Evolutionary conservation across 148 eudicot species (phyloP), one percentile per base, ranked within the genome.

Genomic region (Persicaria tinctoria): DNA sequence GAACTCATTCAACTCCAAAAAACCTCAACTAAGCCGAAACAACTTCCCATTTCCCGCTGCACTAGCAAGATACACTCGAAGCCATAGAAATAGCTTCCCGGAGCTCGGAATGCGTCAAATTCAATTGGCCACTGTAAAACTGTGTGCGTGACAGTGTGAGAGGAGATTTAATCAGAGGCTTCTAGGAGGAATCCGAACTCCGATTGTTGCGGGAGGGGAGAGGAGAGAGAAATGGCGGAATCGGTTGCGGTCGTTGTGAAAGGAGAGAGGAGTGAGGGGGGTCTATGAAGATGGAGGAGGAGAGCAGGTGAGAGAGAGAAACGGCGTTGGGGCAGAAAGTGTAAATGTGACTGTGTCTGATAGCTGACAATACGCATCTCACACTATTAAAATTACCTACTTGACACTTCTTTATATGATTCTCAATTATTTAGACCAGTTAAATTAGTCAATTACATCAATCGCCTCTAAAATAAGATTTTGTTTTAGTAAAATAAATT

Each of bases 261-360:
- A n/a, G 23, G 16, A n/a, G 8, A 14, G 62, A 17, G 62, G 62
- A 32, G 41, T 32, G 41, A 32, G 2, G 41, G 41, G 2, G 59
- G 59, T 50, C 11, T 23, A 27, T n/a, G 27, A 18, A 17, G 64
- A 59, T 59, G 18, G 64, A 6, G n/a, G 20, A 50, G 11, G 53
- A 50, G 53, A 50, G 11, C 9, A 50, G 12, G 9, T 9, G 64
- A 59, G 38, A 20, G 38, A 59, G n/a, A 32, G 20, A 18, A 6
- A 17, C 63, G 63, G 27, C 63, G 63, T 57, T 17, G 63, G 9
- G 63, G 63, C 63, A 17, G 64, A 59, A 59, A 59, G 41, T 59
- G 64, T 59, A 59, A 59, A 18, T 59, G 41, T 59, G 64, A 59
- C 64, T 59, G 38, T 59, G 64, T 59, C 18, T 18, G 64, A 59